Percentiles rank a stretch among this genome's conserved stretches.
phyloP scores from a whole-genome alignment of 352 stramenopile genomes.

The Globisporangium carolinianum region DNA sequence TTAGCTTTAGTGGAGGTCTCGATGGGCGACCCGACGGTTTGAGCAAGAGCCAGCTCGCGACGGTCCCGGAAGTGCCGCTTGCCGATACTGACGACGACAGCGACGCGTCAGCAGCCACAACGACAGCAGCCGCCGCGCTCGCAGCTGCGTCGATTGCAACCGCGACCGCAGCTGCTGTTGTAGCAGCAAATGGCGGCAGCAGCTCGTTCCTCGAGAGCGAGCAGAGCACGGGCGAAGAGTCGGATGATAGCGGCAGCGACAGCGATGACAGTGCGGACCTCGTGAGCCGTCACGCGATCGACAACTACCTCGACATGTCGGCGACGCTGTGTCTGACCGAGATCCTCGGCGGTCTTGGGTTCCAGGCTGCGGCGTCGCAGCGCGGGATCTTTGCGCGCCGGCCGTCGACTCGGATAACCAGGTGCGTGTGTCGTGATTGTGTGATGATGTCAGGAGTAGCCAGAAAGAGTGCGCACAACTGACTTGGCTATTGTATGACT shows the following conservation, averaged over 20 bases:
- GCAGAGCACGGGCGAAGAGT: constrained; percentile 28
- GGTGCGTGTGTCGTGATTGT: constrained; percentile 9
- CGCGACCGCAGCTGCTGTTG: background rate
- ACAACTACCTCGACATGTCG: constrained; percentile 85
- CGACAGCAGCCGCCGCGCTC: background rate
- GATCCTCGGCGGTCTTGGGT: constrained; percentile 53
- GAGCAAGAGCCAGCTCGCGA: constrained; percentile 9
- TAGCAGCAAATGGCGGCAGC: background rate
- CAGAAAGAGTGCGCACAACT: too few relatives aligned
- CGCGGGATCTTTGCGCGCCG: constrained; percentile 45
- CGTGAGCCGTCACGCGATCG: constrained; percentile 70
- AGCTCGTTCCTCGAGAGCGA: constrained; percentile 31
- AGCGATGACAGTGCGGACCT: constrained; percentile 18
- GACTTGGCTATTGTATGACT: background rate
- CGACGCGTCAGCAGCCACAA: background rate
- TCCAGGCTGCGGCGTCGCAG: constrained; percentile 35
- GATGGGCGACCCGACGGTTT: constrained; percentile 23
- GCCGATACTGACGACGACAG: constrained; percentile 9
- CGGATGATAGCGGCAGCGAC: constrained; percentile 21
- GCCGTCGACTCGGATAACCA: constrained; percentile 32
- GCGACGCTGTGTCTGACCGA: constrained; percentile 64
- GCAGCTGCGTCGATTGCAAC: background rate
- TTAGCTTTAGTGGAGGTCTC: constrained; percentile 41
- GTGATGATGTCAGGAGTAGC: too few relatives aligned
- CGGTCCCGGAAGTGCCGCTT: constrained; percentile 17